Conservation (phyloP, 2,329 filamentous ascomycete species). For the Paecilomyces fulvus region DNA sequence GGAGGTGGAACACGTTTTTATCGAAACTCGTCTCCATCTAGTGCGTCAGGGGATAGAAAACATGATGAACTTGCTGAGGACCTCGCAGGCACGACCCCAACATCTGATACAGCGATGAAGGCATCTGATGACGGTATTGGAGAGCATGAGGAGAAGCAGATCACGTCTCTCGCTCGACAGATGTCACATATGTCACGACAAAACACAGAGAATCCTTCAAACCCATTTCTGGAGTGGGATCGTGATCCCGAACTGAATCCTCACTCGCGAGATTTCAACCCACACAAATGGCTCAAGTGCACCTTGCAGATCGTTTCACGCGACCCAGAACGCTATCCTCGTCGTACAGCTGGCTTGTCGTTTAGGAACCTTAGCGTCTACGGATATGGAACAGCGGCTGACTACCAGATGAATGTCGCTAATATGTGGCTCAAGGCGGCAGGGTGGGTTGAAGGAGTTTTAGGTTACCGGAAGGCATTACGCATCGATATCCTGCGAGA, state of each 20-base stretch:
- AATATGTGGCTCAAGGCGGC: constrained; percentile 33
- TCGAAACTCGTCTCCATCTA: neutral
- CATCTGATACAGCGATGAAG: neutral
- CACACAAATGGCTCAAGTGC: constrained; percentile 52
- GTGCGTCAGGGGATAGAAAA: neutral
- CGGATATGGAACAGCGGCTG: constrained; percentile 58
- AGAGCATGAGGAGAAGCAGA: neutral
- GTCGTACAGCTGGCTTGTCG: constrained; percentile 53
- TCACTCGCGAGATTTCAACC: constrained; percentile 45
- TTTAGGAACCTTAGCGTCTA: constrained; percentile 62
- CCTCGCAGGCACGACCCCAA: neutral
- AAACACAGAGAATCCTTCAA: neutral
- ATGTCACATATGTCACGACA: neutral
- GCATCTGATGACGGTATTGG: neutral
- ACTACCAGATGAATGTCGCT: constrained; percentile 52
- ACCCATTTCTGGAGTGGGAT: neutral
- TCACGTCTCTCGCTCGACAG: neutral
- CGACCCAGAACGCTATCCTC: constrained; percentile 45
- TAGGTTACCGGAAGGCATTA: constrained; percentile 25
- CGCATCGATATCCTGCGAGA: constrained; percentile 52
- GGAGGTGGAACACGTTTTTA: neutral
- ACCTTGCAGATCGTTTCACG: constrained; percentile 46
- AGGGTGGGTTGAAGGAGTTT: constrained; percentile 17
- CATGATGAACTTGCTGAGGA: neutral
- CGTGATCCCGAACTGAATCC: constrained; percentile 40